These are phyloP conservation scores for Cyathus pygmaeus DNA, from an alignment of 1,284 basidiomycete species.

Conservation along the genomic window DNA sequence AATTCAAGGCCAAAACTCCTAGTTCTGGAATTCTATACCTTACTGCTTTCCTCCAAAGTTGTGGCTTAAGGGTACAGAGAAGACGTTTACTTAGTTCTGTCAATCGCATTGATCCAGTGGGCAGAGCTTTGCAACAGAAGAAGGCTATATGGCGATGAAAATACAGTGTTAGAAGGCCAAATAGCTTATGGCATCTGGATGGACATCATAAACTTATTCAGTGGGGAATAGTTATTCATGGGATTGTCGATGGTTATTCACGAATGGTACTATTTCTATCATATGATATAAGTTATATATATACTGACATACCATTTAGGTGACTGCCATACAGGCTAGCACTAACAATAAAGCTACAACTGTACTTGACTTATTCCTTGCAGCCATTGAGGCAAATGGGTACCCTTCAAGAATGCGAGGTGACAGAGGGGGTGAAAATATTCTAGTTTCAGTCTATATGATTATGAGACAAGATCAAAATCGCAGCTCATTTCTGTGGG, in stretches of 20 bases:
- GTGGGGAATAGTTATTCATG: conserved; percentile 64
- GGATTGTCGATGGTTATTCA: conserved; percentile 54
- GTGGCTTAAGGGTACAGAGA: background rate
- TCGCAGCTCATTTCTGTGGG: conserved; percentile 46
- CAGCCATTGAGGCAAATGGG: conserved; percentile 39
- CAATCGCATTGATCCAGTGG: background rate
- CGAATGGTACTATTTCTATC: conserved; percentile 35
- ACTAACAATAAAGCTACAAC: conserved; percentile 51
- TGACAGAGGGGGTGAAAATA: conserved; percentile 52
- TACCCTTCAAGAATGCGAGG: conserved; percentile 45
- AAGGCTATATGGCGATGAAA: conserved; percentile 27
- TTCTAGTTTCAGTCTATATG: conserved; percentile 39
- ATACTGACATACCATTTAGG: conserved; percentile 20
- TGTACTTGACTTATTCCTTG: conserved; percentile 46
- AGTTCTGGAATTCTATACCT: background rate
- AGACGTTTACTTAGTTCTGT: background rate
- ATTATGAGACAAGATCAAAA: conserved; percentile 30
- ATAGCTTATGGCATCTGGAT: conserved; percentile 58
- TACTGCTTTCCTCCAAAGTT: background rate
- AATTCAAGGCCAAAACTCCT: background rate
- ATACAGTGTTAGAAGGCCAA: conserved; percentile 47
- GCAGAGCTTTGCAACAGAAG: background rate
- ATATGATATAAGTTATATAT: background rate
- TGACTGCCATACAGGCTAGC: conserved; percentile 43
- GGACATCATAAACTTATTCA: conserved; percentile 61